Base-by-base conservation (phyloP, 31 red algal genomes). In the Odonthalia washingtoniensis region DNA sequence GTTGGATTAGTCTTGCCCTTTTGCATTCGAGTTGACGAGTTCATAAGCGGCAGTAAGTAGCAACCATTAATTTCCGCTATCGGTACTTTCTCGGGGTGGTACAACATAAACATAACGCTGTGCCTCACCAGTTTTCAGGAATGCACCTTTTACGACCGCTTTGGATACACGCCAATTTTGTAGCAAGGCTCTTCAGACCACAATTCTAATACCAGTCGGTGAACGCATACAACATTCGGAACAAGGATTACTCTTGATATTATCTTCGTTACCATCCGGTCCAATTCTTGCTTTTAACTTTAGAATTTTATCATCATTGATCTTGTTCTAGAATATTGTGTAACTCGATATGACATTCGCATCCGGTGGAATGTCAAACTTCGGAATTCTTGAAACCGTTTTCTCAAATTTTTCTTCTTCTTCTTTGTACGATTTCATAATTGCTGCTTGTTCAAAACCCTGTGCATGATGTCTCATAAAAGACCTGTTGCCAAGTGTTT, bases 181-280 rank as follows among this genome's bases (percentile, higher is more conserved):
- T 44, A 87, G 36, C 26, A 46, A 33, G 31, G 44, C 40, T 18
- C 74, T 61, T 42, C 66, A 90, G 40, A 75, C 42, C 65, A 75
- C 33, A 1, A 83, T 90, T 12, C 77, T 0, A 46, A 90, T 60
- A 41, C 78, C 77, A 46, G 61, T n/a, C 0, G 44, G 78, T 44
- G 66, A 45, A 3, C 63, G 65, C 43, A 5, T 82, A 4, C 70
- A 45, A 26, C 62, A 83, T 1, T 90, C 64, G 34, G 65, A 81
- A 9, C 38, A 45, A 17, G 82, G 74, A 27, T 1, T 31, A 21
- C 43, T 31, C 34, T 63, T 2, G n/a, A 39, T 35, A 14, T 35
- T 0, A 76, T 79, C 83, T 76, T 77, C 83, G 66, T 75, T 87
- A 16, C 83, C 83, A 87, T 87, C 70, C 6, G 72, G 70, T 26